Conservation (phyloP, 805 yeast genomes). For the Metschnikowia similis region DNA sequence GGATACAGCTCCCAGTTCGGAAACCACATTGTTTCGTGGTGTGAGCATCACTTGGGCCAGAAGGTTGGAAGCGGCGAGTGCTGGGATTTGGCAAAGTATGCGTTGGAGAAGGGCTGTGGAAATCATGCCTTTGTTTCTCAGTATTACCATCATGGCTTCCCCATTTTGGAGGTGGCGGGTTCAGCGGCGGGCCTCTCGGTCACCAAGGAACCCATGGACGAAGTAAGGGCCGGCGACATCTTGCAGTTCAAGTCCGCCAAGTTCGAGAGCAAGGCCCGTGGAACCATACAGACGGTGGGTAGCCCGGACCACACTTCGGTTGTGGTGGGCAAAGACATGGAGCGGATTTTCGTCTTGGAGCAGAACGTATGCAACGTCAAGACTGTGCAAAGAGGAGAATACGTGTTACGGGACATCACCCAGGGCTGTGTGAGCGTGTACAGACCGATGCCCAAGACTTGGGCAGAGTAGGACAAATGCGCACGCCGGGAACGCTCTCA, state of each 20-base stretch:
- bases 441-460: conserved; percentile 44
- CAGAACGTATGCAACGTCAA: conserved; percentile 47
- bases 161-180: conserved; percentile 29
- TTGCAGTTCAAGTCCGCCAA: conserved; percentile 43
- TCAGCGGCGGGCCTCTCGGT: conserved; percentile 15
- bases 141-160: conserved; percentile 46
- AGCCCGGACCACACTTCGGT: conserved; percentile 51
- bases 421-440: conserved; percentile 44
- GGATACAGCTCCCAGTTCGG: conserved; percentile 39
- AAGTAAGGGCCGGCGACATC: conserved; percentile 51
- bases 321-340: conserved; percentile 26
- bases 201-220: conserved; percentile 26
- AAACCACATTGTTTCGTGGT: conserved; percentile 53
- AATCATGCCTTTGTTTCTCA: conserved; percentile 52
- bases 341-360: conserved; percentile 37
- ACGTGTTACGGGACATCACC: conserved; percentile 32
- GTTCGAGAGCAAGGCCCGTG: conserved; percentile 33
- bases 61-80: conserved; percentile 56
- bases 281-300: conserved; percentile 40
- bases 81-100: conserved; percentile 57
- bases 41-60: conserved; percentile 44
- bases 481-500: too few species aligned
- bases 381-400: conserved; percentile 36
- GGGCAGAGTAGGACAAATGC: conserved; percentile 26
- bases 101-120: conserved; percentile 52